These are phyloP conservation scores for Fusarium coicis DNA, from an alignment of 2,329 filamentous ascomycete genomes.

Conservation along the genomic window DNA sequence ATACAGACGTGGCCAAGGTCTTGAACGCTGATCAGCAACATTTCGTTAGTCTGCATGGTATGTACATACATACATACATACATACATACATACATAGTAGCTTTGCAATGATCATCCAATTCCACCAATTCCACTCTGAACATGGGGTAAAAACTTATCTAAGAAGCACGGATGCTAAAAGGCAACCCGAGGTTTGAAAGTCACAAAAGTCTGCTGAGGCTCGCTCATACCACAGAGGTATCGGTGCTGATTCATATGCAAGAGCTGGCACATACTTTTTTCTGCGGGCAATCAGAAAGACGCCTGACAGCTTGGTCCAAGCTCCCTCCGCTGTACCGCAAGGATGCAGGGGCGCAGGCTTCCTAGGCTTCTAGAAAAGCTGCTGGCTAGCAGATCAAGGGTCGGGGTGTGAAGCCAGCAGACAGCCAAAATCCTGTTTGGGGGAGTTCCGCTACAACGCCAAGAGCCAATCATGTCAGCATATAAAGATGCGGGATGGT, in stretches of 20 bases:
- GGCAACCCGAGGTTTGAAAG: background rate
- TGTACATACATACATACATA: background rate
- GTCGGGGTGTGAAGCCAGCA: slow-evolving; percentile 28
- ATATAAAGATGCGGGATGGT: slow-evolving; percentile 41
- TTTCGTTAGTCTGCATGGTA: background rate
- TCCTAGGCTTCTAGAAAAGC: slow-evolving; percentile 47
- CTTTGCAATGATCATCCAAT: slow-evolving; percentile 22
- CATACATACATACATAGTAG: background rate
- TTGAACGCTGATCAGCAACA: slow-evolving; percentile 12
- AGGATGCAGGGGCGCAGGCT: slow-evolving; percentile 45
- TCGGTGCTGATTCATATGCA: slow-evolving; percentile 23
- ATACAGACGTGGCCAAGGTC: slow-evolving; percentile 15
- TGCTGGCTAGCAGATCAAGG: slow-evolving; percentile 36
- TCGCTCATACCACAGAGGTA: background rate
- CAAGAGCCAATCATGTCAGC: slow-evolving; percentile 35
- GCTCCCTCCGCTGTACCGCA: slow-evolving; percentile 33
- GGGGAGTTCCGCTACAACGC: slow-evolving; percentile 15
- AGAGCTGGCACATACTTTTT: slow-evolving; percentile 28
- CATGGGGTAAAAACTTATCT: slow-evolving; percentile 24
- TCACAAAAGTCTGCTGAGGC: slow-evolving; percentile 6
- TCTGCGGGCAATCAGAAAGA: slow-evolving; percentile 23
- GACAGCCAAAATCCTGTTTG: slow-evolving; percentile 40
- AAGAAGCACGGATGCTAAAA: slow-evolving; percentile 12
- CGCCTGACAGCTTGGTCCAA: slow-evolving; percentile 40
- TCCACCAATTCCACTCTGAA: slow-evolving; percentile 27